Conservation (phyloP, 768 basidiomycete species). For the Strobilomyces echinocephalus region DNA sequence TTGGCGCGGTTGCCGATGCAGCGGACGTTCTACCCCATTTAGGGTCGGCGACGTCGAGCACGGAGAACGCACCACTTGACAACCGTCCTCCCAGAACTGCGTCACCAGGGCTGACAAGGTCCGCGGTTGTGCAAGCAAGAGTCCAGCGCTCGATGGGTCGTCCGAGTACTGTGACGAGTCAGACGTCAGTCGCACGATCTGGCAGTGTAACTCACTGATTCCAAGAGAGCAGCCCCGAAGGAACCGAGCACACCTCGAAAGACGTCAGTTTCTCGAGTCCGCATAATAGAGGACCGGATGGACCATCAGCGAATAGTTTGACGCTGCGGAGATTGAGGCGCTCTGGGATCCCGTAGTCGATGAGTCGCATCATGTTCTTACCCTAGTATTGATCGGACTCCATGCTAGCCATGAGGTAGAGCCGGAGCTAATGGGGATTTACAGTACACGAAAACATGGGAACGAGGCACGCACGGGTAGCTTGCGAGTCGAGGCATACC, state of each 20-base stretch:
- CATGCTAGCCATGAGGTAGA: slow-evolving; percentile 57
- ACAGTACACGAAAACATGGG: background rate
- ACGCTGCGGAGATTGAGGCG: slow-evolving; percentile 59
- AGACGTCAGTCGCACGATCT: background rate
- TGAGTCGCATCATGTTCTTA: slow-evolving; percentile 52
- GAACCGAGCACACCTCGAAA: slow-evolving; percentile 77
- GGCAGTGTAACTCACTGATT: slow-evolving; percentile 40
- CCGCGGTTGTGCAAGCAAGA: slow-evolving; percentile 57
- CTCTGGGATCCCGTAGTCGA: slow-evolving; percentile 51
- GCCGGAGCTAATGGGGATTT: slow-evolving; percentile 41
- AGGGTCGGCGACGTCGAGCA: background rate
- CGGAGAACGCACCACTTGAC: slow-evolving; percentile 68
- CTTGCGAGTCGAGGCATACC: slow-evolving; percentile 61
- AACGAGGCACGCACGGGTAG: slow-evolving; percentile 53
- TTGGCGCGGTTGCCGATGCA: slow-evolving; percentile 90
- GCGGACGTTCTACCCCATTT: slow-evolving; percentile 65
- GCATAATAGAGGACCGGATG: background rate
- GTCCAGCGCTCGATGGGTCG: slow-evolving; percentile 63
- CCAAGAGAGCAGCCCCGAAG: slow-evolving; percentile 84
- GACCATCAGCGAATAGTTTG: slow-evolving; percentile 77
- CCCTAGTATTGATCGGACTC: slow-evolving; percentile 64
- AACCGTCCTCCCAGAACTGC: slow-evolving; percentile 65
- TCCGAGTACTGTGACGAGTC: slow-evolving; percentile 58
- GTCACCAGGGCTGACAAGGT: slow-evolving; percentile 50
- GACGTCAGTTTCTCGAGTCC: slow-evolving; percentile 2